A percentile compares a stretch with the other conserved stretches of the same genome.
Evolutionary conservation across 2,329 filamentous ascomycete genomes (phyloP).

Genomic region (Diaporthe nobilis): DNA sequence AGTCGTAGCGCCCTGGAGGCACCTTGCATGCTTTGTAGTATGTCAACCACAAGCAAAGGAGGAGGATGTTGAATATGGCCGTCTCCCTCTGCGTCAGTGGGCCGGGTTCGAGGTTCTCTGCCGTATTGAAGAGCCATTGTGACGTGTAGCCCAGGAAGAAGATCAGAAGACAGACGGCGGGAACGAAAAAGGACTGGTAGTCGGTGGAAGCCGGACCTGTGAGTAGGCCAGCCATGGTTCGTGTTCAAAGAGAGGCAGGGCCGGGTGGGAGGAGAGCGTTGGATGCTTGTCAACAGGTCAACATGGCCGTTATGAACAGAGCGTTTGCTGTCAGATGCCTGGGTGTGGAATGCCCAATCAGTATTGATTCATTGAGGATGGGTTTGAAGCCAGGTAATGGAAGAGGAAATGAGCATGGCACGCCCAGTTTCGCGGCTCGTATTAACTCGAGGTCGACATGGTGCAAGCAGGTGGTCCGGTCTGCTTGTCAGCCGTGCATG

Average conservation of each 20-base stretch:
- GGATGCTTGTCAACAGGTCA: slow-evolving; percentile 2
- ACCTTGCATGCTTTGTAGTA: slow-evolving; percentile 75
- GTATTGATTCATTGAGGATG: no score
- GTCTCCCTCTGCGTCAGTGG: slow-evolving; percentile 71
- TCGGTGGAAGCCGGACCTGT: slow-evolving; percentile 57
- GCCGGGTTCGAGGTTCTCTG: slow-evolving; percentile 70
- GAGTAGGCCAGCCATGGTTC: slow-evolving; percentile 42
- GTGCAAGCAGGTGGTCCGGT: not conserved
- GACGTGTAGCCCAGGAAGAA: slow-evolving; percentile 79
- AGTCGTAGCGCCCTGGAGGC: slow-evolving; percentile 69
- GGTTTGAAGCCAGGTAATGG: not conserved
- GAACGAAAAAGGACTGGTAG: slow-evolving; percentile 75
- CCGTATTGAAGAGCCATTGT: slow-evolving; percentile 77
- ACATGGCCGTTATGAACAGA: slow-evolving; percentile 10
- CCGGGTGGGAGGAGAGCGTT: not conserved
- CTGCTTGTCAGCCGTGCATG: slow-evolving; percentile 11
- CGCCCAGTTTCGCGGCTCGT: not conserved
- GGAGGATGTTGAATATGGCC: slow-evolving; percentile 75
- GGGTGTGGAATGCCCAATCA: not conserved
- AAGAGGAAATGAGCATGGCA: not conserved
- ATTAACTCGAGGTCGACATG: slow-evolving; percentile 8
- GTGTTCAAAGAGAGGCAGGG: not conserved
- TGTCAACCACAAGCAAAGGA: slow-evolving; percentile 76
- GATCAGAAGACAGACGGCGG: slow-evolving; percentile 76
- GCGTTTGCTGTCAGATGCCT: not conserved